A percentile compares a stretch with the other conserved stretches of the same genome.
Evolutionary conservation across 2,329 filamentous ascomycete species (phyloP).

Genomic region (Cercospora sesami): DNA sequence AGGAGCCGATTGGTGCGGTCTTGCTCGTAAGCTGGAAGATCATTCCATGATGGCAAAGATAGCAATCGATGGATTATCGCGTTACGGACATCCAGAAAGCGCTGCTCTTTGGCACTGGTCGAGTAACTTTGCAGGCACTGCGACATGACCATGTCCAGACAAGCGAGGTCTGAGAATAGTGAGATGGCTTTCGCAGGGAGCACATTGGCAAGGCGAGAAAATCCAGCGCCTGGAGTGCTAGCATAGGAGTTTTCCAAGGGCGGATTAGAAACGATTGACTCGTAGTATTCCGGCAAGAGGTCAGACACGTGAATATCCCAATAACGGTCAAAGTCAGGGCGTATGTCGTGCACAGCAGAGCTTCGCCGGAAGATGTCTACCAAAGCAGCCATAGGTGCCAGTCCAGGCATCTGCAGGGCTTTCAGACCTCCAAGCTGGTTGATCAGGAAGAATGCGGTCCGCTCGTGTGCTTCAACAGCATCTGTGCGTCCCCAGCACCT

Average conservation of each 20-base stretch:
- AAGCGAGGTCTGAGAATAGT: background rate
- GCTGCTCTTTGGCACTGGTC: background rate
- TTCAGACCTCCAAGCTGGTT: background rate
- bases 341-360: background rate
- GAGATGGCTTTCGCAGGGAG: background rate
- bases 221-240: background rate
- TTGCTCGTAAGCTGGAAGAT: background rate
- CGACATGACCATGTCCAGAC: background rate
- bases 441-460: background rate
- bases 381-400: background rate
- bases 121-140: background rate
- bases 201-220: background rate
- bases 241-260: background rate
- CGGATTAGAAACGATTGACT: background rate
- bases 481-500: background rate
- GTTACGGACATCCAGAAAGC: background rate
- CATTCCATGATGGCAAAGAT: background rate
- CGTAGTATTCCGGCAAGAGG: background rate
- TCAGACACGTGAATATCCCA: background rate
- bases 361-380: background rate
- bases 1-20: background rate
- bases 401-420: background rate
- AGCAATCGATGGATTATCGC: background rate
- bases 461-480: background rate
- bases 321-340: background rate